Evolutionary conservation across 2,329 filamentous ascomycete genomes (phyloP).

Genomic region (Paraconiothyrium sp.): DNA sequence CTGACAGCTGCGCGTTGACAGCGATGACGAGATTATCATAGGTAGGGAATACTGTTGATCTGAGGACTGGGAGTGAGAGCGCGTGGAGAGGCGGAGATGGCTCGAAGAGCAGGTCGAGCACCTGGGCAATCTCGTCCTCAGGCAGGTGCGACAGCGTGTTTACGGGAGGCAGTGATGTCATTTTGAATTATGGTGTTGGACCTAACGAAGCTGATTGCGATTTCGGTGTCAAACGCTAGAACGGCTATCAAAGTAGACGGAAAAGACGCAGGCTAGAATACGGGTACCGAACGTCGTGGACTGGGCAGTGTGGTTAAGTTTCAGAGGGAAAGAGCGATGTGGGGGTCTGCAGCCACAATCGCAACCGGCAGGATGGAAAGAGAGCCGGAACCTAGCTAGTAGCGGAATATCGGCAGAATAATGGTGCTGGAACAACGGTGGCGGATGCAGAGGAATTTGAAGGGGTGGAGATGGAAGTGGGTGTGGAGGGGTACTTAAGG

Average conservation of each 20-base stretch:
- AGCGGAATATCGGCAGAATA: neutral
- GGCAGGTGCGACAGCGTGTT: constrained; percentile 65
- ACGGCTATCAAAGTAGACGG: neutral
- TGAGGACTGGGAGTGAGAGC: constrained; percentile 74
- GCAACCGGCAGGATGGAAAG: neutral
- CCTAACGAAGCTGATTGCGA: neutral
- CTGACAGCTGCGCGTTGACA: constrained; percentile 69
- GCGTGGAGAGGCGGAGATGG: constrained; percentile 78
- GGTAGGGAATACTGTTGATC: constrained; percentile 66
- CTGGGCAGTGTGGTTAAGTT: neutral
- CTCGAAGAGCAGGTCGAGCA: constrained; percentile 86
- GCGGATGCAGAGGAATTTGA: constrained; percentile 52
- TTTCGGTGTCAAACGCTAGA: neutral
- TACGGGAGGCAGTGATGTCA: constrained; percentile 65
- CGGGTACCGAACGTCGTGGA: too few species aligned
- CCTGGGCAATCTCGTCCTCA: constrained; percentile 62
- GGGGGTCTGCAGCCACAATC: constrained; percentile 5
- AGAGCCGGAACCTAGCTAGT: neutral
- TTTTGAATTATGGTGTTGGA: constrained; percentile 19
- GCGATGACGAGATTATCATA: constrained; percentile 76
- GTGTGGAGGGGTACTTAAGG: constrained; percentile 62
- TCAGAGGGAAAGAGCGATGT: neutral
- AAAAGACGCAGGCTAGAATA: neutral
- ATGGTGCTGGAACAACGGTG: constrained; percentile 66
- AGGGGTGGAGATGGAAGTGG: too few species aligned